Evolutionary conservation across 768 basidiomycete genomes (phyloP).

Genomic region (Ramaria sp.): DNA sequence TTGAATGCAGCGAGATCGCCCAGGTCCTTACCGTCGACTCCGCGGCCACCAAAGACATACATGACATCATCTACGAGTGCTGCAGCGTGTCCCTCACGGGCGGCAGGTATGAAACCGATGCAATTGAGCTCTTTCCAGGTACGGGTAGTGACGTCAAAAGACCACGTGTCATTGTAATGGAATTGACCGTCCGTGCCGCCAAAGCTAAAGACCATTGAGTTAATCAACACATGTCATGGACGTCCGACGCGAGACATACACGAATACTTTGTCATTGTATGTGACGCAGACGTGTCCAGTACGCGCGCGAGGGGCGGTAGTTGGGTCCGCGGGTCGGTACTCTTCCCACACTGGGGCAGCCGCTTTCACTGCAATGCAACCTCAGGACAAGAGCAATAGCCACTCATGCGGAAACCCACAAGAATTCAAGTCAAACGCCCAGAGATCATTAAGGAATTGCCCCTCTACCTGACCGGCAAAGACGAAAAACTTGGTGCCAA

Average conservation of each 20-base stretch:
- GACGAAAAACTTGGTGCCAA: constrained; percentile 82
- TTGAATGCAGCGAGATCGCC: constrained; percentile 95
- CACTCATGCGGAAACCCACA: constrained; percentile 40
- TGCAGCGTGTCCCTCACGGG: constrained; percentile 93
- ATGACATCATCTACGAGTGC: constrained; percentile 95
- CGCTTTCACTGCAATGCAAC: constrained; percentile 53
- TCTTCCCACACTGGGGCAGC: constrained; percentile 73
- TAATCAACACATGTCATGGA: constrained; percentile 12
- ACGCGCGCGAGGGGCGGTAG: constrained; percentile 62
- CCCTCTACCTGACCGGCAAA: constrained; percentile 97
- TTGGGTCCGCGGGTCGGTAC: constrained; percentile 38
- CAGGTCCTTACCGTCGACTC: constrained; percentile 93
- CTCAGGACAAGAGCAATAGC: not conserved
- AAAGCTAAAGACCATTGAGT: constrained; percentile 45
- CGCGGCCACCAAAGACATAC: constrained; percentile 94
- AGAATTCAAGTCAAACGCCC: constrained; percentile 93
- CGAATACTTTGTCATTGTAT: constrained; percentile 69
- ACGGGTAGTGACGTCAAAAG: constrained; percentile 70
- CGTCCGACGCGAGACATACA: constrained; percentile 41
- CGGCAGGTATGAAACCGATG: constrained; percentile 93
- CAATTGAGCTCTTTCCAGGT: constrained; percentile 89
- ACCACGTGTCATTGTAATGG: constrained; percentile 99
- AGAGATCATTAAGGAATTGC: constrained; percentile 88
- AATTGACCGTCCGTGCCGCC: constrained; percentile 98
- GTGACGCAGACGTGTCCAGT: constrained; percentile 90